A percentile compares a stretch with the other conserved stretches of the same genome.
Evolutionary conservation across 805 yeast species (phyloP).

Genomic region (Yamadazyma kitorensis): DNA sequence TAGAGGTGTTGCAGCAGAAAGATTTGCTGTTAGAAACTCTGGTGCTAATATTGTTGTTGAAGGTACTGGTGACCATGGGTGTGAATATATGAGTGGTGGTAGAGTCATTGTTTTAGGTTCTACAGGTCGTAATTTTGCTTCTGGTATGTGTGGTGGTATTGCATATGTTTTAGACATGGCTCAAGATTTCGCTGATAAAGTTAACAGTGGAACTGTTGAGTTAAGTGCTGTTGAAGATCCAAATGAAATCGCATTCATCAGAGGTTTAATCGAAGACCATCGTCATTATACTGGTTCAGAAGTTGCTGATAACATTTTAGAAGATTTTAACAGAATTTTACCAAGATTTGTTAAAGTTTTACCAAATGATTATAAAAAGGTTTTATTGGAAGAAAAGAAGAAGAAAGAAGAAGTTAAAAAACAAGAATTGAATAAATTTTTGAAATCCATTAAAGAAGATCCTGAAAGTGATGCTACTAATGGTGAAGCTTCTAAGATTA

Average conservation of each 20-base stretch:
- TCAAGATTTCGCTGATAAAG: slow-evolving; percentile 80
- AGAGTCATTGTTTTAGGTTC: slow-evolving; percentile 89
- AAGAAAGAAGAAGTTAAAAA: slow-evolving; percentile 61
- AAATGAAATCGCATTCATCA: slow-evolving; percentile 87
- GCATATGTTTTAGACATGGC: slow-evolving; percentile 95
- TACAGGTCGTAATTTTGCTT: slow-evolving; percentile 91
- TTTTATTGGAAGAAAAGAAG: slow-evolving; percentile 72
- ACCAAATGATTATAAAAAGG: slow-evolving; percentile 88
- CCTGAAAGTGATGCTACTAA: slow-evolving; percentile 85
- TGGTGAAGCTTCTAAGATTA: slow-evolving; percentile 71
- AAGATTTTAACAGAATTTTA: slow-evolving; percentile 83
- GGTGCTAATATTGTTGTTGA: slow-evolving; percentile 97
- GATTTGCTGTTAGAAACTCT: slow-evolving; percentile 97
- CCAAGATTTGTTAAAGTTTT: slow-evolving; percentile 90
- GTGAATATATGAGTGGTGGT: slow-evolving; percentile 99
- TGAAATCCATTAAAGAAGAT: slow-evolving; percentile 74
- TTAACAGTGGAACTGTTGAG: slow-evolving; percentile 80
- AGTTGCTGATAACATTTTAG: slow-evolving; percentile 78
- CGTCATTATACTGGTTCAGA: slow-evolving; percentile 92
- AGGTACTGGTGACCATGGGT: slow-evolving; percentile 98
- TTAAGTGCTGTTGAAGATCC: slow-evolving; percentile 77
- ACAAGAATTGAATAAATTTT: slow-evolving; percentile 62
- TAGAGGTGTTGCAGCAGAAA: slow-evolving; percentile 97
- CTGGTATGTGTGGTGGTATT: slow-evolving; percentile 99
- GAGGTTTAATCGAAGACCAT: slow-evolving; percentile 93